Evolutionary conservation across 129 eudicot genomes (phyloP).

Genomic region (Tanacetum coccineum): DNA sequence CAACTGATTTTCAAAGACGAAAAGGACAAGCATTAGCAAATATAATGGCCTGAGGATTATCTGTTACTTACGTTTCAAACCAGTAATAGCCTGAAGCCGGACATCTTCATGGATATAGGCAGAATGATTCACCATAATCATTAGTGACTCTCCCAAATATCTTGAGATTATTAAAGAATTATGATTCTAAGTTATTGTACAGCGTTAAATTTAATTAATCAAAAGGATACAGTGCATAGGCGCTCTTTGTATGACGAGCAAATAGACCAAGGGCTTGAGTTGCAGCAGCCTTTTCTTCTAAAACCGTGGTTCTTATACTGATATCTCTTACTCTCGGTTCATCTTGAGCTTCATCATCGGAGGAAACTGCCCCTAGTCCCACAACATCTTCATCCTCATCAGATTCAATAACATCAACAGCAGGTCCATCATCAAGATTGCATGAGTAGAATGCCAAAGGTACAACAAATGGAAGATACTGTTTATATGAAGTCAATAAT

Average conservation of each 20-base stretch:
- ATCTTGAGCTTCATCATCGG: constrained; percentile 97
- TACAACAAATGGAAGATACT: constrained; percentile 93
- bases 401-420: constrained; percentile 72
- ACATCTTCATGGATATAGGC: constrained; percentile 86
- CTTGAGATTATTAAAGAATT: constrained; percentile 54
- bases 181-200: constrained; percentile 5
- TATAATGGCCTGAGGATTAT: neutral
- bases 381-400: constrained; percentile 68
- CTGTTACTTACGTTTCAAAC: constrained; percentile 69
- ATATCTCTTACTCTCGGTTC: constrained; percentile 82
- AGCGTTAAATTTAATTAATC: constrained; percentile 1
- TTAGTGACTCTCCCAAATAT: constrained; percentile 80
- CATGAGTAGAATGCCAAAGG: constrained; percentile 83
- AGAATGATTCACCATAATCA: constrained; percentile 80
- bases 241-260: constrained; percentile 75
- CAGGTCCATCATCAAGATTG: constrained; percentile 94
- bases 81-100: constrained; percentile 79
- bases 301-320: constrained; percentile 80
- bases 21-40: neutral
- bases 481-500: constrained; percentile 20
- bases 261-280: constrained; percentile 91
- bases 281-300: constrained; percentile 98
- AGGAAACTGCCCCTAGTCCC: constrained; percentile 81
- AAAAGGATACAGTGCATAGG: constrained; percentile 91
- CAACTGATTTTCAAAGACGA: constrained; percentile 20